These are phyloP conservation scores for Triticum dicoccoides DNA, from an alignment of 176 grass and related monocot genomes.

Conservation along the genomic window DNA sequence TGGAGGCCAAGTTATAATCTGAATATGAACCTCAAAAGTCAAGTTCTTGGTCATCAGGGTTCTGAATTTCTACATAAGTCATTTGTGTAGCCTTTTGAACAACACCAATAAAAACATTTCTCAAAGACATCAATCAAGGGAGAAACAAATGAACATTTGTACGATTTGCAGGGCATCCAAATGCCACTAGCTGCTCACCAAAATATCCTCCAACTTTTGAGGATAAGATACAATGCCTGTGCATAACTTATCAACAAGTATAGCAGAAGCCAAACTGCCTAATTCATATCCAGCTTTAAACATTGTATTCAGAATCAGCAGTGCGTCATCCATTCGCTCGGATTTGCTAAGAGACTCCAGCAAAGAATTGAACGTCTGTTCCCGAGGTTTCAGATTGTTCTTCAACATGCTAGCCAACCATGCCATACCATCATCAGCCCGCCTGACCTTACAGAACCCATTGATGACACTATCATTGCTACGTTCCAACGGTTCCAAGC, in stretches of 20 bases:
- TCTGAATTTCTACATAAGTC: slow-evolving; percentile 21
- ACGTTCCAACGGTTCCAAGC: slow-evolving; percentile 50
- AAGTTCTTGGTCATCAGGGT: slow-evolving; percentile 20
- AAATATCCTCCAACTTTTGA: slow-evolving; percentile 45
- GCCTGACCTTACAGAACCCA: slow-evolving; percentile 61
- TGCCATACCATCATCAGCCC: slow-evolving; percentile 64
- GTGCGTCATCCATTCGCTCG: slow-evolving; percentile 49
- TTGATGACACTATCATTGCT: slow-evolving; percentile 65
- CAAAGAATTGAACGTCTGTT: slow-evolving; percentile 45
- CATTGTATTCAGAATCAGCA: slow-evolving; percentile 65
- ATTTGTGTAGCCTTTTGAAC: not conserved
- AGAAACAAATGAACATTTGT: not conserved
- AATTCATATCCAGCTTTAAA: slow-evolving; percentile 62
- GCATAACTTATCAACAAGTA: slow-evolving; percentile 62
- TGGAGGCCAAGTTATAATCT: not conserved
- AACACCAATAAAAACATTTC: not conserved
- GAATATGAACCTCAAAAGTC: slow-evolving; percentile 14
- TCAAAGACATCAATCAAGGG: slow-evolving; percentile 17
- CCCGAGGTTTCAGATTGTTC: slow-evolving; percentile 62
- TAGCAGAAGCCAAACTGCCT: slow-evolving; percentile 32
- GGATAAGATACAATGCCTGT: slow-evolving; percentile 14
- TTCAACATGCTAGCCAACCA: slow-evolving; percentile 75
- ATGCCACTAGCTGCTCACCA: slow-evolving; percentile 37
- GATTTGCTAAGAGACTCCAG: slow-evolving; percentile 42
- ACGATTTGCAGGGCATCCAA: not conserved